Evolutionary conservation across 768 basidiomycete genomes (phyloP), one percentile per base, ranked within the genome.

Genomic region (Leccinum subgranulosum): DNA sequence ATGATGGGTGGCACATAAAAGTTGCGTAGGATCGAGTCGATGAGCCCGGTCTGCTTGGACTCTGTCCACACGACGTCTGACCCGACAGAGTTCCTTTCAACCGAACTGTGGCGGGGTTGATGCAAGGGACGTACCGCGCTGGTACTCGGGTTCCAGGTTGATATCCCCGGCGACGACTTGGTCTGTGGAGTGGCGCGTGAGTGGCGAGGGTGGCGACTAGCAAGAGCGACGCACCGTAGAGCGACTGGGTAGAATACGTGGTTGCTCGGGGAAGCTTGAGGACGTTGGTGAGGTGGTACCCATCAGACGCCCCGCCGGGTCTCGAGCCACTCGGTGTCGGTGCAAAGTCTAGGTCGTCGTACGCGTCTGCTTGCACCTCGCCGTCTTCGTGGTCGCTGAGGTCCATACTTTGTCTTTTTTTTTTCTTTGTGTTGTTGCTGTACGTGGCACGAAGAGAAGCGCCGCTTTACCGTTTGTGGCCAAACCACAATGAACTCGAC

Each of bases 1-100:
- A 93, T 86, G 23, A 93, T 77, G 0, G 90, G 87, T 0, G 91
- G 91, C 9, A 93, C 81, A 55, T 90, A 90, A 59, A 85, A 90
- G 65, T 91, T 90, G 46, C 87, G 84, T 58, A 89, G 82, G 11
- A 92, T 77, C 2, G 87, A 89, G 67, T 92, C 91, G 43, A 93
- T 84, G 27, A 93, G 77, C 0, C 83, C 82, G 21, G 85, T 81
- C 68, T 91, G 88, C 70, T 92, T 91, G 3, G 76, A 63, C 58
- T 89, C 86, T 0, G 87, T 77, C 91, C 90, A 93, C 1, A 93
- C 91, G 39, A 92, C 83, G 49, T 85, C 89, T 89, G 51, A 10
- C 14, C 1, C 4, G 9, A 2, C 23, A 3, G 21, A 28, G 29
- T 48, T n/a, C 15, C 17, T 39, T 9, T 39, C 4, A n/a, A 17